Evolutionary conservation across 1,284 basidiomycete genomes (phyloP).

Genomic region (Ceratobasidium sp.): DNA sequence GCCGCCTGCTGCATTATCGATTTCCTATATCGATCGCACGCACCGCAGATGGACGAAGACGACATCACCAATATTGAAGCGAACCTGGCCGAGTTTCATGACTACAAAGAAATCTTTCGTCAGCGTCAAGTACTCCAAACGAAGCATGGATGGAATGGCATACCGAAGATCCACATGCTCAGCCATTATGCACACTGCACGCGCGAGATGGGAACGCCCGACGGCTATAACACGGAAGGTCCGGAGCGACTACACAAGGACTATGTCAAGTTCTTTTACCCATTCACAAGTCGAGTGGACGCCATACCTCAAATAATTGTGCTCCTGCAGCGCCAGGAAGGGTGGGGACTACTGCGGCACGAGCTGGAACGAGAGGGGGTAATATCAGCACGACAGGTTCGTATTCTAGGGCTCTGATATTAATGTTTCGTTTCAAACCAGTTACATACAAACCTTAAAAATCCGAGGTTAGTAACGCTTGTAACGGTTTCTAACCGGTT

Average conservation of each 20-base stretch:
- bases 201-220: slow-evolving; percentile 20
- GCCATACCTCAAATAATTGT: slow-evolving; percentile 24
- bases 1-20: slow-evolving; percentile 52
- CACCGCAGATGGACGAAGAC: background rate
- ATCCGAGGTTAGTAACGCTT: background rate
- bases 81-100: slow-evolving; percentile 44
- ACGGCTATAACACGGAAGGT: slow-evolving; percentile 40
- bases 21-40: slow-evolving; percentile 50
- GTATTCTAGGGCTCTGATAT: no score
- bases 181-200: slow-evolving; percentile 35
- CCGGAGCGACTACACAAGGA: slow-evolving; percentile 42
- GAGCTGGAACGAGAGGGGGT: background rate
- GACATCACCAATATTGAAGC: slow-evolving; percentile 38
- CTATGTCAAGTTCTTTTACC: slow-evolving; percentile 34
- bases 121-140: background rate
- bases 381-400: no score
- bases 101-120: slow-evolving; percentile 44
- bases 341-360: background rate
- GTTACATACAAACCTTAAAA: no score
- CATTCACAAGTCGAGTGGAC: slow-evolving; percentile 25
- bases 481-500: slow-evolving; percentile 18
- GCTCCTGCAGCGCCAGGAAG: slow-evolving; percentile 12
- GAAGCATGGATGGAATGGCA: background rate
- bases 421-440: no score
- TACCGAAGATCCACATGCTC: slow-evolving; percentile 38